Base-by-base conservation (phyloP, 768 basidiomycete species). In the Russula sp. region DNA sequence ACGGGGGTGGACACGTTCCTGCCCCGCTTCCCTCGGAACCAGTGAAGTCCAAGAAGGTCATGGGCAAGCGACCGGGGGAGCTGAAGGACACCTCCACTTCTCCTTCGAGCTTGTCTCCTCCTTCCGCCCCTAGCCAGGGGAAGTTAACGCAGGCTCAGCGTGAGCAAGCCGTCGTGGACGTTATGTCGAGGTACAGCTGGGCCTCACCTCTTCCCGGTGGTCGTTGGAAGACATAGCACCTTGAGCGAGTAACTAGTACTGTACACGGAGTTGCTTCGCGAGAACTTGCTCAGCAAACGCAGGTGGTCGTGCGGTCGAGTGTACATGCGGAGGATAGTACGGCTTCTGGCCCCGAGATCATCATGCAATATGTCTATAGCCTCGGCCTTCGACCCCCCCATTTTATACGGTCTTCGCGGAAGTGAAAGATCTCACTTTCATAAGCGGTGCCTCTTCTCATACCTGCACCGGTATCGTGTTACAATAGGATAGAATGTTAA, bases 121-220 rank as follows among this genome's bases (percentile, higher is more conserved):
- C 57, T n/a, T 37, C 44, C 13, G 7, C 34, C 10, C 22, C 57
- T 22, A 35, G 37, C 27, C 57, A 40, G 48, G 37, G 13, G 22
- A 48, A 16, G 14, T 31, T 50, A 8, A 59, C 35, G 14, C 48
- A 59, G 31, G 49, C 57, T 20, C 57, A 59, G 6, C 57, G 57
- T 34, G 48, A 59, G 37, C 57, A 59, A 54, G 59, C 51, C 3
- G n/a, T 60, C 14, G 51, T 35, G 2, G 59, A 53, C 14, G 39
- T 53, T 18, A 44, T 51, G 22, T 45, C 59, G 31, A 44, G 34
- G 20, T 52, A 59, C n/a, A n/a, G 59, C 51, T 20, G 32, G 27
- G 32, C 32, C 3, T 52, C 59, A 6, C 14, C 51, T 45, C n/a
- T 60, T 27, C 32, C 42, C 2, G 50, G 32, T 45, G 40, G 40